A percentile compares a stretch with the other conserved stretches of the same genome.
Evolutionary conservation across 441 rosid species (phyloP).

Genomic region (Populus hybrid): DNA sequence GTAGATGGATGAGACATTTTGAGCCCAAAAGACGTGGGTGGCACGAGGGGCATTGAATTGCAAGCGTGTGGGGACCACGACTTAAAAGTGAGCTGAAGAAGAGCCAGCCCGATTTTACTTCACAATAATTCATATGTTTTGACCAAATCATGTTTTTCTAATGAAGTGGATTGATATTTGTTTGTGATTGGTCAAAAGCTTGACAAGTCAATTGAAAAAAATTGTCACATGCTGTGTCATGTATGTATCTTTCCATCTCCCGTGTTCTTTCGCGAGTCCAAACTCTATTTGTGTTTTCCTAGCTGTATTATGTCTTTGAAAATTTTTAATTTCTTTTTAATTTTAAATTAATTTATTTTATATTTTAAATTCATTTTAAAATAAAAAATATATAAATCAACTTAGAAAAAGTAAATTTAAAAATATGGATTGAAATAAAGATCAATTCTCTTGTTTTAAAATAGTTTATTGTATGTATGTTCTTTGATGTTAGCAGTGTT

Average conservation of each 20-base stretch:
- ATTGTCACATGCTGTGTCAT: neutral
- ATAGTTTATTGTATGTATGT: neutral
- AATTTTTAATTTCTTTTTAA: no score
- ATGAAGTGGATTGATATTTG: neutral
- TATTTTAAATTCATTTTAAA: no score
- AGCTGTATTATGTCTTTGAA: no score
- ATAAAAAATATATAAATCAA: no score
- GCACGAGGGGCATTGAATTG: slow-evolving; percentile 25
- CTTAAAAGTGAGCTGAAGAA: neutral
- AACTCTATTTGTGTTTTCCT: no score
- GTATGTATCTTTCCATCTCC: no score
- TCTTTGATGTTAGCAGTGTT: neutral
- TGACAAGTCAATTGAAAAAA: neutral
- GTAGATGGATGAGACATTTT: neutral
- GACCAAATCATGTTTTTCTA: neutral
- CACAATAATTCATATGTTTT: neutral
- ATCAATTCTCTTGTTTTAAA: neutral
- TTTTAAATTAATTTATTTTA: no score
- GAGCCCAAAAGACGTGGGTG: slow-evolving; percentile 10
- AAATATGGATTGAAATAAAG: neutral
- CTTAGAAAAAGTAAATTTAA: no score
- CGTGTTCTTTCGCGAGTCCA: no score
- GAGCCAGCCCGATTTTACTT: neutral
- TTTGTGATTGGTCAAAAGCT: neutral
- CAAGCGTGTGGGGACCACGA: slow-evolving; percentile 27